Evolutionary conservation across 331 rosid species (phyloP).

Genomic region (Spiraea crenata): DNA sequence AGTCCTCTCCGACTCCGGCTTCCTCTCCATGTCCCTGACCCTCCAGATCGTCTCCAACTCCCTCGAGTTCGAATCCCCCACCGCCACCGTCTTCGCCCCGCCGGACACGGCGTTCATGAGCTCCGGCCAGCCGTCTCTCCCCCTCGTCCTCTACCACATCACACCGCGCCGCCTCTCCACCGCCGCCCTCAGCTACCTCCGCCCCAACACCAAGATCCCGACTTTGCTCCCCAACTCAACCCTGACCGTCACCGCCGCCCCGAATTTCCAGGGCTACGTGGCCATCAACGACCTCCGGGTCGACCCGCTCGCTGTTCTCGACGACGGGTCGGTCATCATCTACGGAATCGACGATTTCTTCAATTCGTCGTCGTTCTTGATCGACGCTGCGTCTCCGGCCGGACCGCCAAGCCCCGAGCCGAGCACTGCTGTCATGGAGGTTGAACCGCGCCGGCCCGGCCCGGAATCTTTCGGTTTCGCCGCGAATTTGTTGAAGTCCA

Average conservation of each 20-base stretch:
- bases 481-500: slow-evolving; percentile 19
- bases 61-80: slow-evolving; percentile 21
- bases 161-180: slow-evolving; percentile 27
- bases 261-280: background rate
- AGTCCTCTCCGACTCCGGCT: slow-evolving; percentile 37
- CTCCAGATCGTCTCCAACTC: slow-evolving; percentile 29
- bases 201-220: slow-evolving; percentile 23
- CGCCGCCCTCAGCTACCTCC: slow-evolving; percentile 34
- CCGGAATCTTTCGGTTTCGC: slow-evolving; percentile 11
- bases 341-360: slow-evolving; percentile 33
- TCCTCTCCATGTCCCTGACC: slow-evolving; percentile 42
- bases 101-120: slow-evolving; percentile 33
- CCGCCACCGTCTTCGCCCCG: slow-evolving; percentile 47
- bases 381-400: background rate
- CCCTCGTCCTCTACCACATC: slow-evolving; percentile 39
- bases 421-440: background rate
- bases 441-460: background rate
- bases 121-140: slow-evolving; percentile 32
- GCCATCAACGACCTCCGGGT: slow-evolving; percentile 26
- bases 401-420: background rate
- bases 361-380: slow-evolving; percentile 14
- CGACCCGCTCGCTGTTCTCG: slow-evolving; percentile 16
- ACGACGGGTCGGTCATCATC: slow-evolving; percentile 26
- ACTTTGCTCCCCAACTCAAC: slow-evolving; percentile 27
- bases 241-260: slow-evolving; percentile 19